Conservation (phyloP, 495 filamentous ascomycete genomes). For the Penicillium lividum region DNA sequence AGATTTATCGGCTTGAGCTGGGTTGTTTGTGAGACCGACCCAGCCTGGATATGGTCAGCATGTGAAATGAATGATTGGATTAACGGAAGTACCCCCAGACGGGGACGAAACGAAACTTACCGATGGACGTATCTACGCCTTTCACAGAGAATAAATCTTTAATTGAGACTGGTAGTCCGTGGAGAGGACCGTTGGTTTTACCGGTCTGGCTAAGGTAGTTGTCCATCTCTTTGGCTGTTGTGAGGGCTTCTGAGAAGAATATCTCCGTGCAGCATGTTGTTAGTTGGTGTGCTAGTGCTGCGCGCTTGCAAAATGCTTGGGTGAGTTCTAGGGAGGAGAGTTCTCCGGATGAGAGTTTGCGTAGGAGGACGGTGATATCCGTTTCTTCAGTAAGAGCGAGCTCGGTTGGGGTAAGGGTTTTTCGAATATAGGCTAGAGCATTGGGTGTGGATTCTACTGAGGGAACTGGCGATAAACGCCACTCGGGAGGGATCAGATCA, state of each 20-base stretch:
- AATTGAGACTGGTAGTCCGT: constrained; percentile 67
- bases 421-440: constrained; percentile 24
- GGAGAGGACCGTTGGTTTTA: constrained; percentile 58
- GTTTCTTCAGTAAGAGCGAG: constrained; percentile 52
- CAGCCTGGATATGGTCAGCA: constrained; percentile 24
- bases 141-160: constrained; percentile 67
- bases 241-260: constrained; percentile 53
- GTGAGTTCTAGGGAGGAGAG: constrained; percentile 49
- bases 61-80: not conserved
- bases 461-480: constrained; percentile 31
- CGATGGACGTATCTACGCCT: constrained; percentile 52
- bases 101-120: constrained; percentile 17
- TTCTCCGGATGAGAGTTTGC: constrained; percentile 43
- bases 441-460: constrained; percentile 24
- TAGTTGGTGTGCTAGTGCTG: constrained; percentile 58
- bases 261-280: constrained; percentile 67
- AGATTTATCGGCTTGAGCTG: constrained; percentile 30
- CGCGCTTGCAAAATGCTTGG: constrained; percentile 59
- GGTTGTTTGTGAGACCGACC: constrained; percentile 38
- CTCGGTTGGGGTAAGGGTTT: constrained; percentile 47
- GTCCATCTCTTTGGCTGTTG: constrained; percentile 43
- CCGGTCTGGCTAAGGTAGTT: constrained; percentile 38
- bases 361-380: constrained; percentile 42
- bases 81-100: too few relatives aligned
- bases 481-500: constrained; percentile 35